Conservation (phyloP, 306 rosid species). For the Pyrus pyrifolia region DNA sequence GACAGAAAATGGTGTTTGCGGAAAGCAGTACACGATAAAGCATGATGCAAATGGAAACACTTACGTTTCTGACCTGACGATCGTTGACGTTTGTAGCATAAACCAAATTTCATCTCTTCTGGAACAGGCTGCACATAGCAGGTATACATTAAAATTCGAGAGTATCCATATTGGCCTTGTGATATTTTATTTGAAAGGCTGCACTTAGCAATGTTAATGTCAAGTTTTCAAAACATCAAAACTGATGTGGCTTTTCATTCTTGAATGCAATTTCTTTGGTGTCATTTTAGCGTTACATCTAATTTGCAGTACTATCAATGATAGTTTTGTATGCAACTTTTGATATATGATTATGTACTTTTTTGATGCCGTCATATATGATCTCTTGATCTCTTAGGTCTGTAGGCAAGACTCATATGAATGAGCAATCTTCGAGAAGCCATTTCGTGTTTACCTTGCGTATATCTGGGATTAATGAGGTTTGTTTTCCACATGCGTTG, state of each 20-base stretch:
- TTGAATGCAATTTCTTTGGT: neutral
- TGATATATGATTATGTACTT: neutral
- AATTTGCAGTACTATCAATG: neutral
- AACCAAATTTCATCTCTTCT: constrained; percentile 84
- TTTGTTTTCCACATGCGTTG: constrained; percentile 8
- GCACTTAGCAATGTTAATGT: neutral
- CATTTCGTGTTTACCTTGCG: constrained; percentile 92
- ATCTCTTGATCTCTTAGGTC: constrained; percentile 43
- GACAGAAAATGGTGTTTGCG: constrained; percentile 50
- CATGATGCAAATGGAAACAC: constrained; percentile 92
- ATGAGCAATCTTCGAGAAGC: constrained; percentile 95
- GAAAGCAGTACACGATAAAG: constrained; percentile 79
- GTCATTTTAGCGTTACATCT: neutral
- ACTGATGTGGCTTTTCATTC: neutral
- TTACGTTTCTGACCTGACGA: constrained; percentile 70
- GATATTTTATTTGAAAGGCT: neutral
- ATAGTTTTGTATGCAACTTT: neutral
- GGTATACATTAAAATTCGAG: constrained; percentile 29
- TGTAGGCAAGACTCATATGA: constrained; percentile 94
- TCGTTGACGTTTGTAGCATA: constrained; percentile 69
- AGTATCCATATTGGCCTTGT: neutral
- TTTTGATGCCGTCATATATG: neutral
- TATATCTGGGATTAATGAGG: constrained; percentile 83
- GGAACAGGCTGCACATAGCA: constrained; percentile 78
- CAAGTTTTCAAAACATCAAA: neutral